Conservation (phyloP, 129 eudicot species). For the Chrysanthemum makinoi region DNA sequence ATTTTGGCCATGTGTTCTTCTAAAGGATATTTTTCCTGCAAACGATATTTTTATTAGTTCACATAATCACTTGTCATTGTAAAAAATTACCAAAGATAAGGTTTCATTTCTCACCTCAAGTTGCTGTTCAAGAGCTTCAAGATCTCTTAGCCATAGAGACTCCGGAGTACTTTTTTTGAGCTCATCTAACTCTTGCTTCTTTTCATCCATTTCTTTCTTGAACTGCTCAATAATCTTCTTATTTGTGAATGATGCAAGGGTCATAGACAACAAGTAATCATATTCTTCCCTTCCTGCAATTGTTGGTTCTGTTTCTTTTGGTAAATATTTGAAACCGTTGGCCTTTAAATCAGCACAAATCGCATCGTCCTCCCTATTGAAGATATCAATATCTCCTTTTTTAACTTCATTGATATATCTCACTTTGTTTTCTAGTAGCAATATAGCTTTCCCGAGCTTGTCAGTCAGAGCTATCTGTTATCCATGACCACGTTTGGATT, state of each 20-base stretch:
- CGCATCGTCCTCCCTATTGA: constrained; percentile 71
- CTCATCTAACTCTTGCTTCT: constrained; percentile 49
- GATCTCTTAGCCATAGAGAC: constrained; percentile 75
- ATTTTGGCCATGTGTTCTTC: constrained; percentile 63
- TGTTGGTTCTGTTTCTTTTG: constrained; percentile 47
- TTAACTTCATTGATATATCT: constrained; percentile 75
- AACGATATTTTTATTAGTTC: background rate
- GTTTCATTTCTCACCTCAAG: constrained; percentile 51
- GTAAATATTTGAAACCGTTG: constrained; percentile 72
- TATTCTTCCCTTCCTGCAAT: constrained; percentile 75
- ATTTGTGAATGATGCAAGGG: constrained; percentile 61
- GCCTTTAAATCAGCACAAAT: constrained; percentile 59
- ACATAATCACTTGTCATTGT: background rate
- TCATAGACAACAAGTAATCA: constrained; percentile 78
- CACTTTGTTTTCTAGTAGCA: constrained; percentile 70
- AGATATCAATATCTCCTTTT: constrained; percentile 59
- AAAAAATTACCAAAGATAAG: background rate
- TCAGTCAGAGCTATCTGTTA: constrained; percentile 49
- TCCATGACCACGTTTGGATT: background rate
- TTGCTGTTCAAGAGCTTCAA: constrained; percentile 69
- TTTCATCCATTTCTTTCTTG: constrained; percentile 50
- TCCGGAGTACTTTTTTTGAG: constrained; percentile 46
- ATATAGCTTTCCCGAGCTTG: constrained; percentile 47
- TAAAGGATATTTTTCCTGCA: constrained; percentile 56
- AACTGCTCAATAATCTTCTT: constrained; percentile 74